phyloP scores from a whole-genome alignment of 345 rosid species.

The Aquilaria malaccensis region DNA sequence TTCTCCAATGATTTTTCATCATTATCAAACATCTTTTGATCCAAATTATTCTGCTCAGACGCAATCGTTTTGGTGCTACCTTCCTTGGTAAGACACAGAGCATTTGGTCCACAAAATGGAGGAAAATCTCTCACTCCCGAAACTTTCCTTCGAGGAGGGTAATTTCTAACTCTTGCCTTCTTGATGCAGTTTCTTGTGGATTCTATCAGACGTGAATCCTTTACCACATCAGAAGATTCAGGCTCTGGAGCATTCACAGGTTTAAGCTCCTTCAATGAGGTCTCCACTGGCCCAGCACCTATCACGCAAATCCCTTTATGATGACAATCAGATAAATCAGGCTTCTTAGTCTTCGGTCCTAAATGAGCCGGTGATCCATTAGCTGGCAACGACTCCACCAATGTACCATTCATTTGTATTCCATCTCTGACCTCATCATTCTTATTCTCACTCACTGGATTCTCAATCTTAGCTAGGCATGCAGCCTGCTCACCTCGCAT shows the following conservation, averaged over 20 bases:
- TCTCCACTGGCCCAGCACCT: not conserved
- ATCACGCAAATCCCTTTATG: not conserved
- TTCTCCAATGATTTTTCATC: constrained; percentile 7
- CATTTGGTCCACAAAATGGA: constrained; percentile 38
- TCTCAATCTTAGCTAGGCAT: not conserved
- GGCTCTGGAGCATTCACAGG: not conserved
- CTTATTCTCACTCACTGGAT: not conserved
- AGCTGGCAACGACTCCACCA: constrained; percentile 5
- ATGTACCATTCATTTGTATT: constrained; percentile 5
- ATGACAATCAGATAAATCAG: not conserved
- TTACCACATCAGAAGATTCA: constrained; percentile 8
- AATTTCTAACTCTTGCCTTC: constrained; percentile 20
- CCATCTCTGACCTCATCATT: constrained; percentile 4
- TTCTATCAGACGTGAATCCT: constrained; percentile 11
- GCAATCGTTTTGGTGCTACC: constrained; percentile 9
- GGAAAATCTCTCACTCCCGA: constrained; percentile 50
- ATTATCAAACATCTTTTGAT: constrained; percentile 15
- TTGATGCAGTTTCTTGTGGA: constrained; percentile 2
- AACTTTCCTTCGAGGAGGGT: constrained; percentile 41
- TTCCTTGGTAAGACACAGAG: constrained; percentile 17
- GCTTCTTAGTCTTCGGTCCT: constrained; percentile 12
- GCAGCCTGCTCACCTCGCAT: constrained; percentile 9
- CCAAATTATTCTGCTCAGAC: constrained; percentile 13
- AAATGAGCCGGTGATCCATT: not conserved
- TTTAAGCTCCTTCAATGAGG: not conserved